Base-by-base conservation (phyloP, 176 grass and related monocot genomes). In the Oryza nivara region DNA sequence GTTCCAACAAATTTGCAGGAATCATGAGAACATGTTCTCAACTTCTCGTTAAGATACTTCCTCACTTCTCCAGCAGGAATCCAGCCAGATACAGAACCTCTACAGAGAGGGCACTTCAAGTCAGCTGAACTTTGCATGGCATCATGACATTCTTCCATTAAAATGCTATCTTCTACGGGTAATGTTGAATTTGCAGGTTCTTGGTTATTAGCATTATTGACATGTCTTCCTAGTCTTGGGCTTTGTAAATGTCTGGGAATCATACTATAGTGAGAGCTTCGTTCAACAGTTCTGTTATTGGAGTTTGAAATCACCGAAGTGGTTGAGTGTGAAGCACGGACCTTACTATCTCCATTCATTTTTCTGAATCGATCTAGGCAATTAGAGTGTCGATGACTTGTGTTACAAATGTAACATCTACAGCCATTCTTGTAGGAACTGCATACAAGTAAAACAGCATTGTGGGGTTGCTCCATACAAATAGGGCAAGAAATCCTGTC, bases 391-490 rank as follows among this genome's bases (percentile, higher is more conserved):
- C 96, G 84, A 77, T 96, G 94, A 68, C 96, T 99, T 70, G 96
- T 96, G 81, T 99, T 94, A 89, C 96, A 99, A 70, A 99, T 87
- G 73, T 99, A 96, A 88, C 89, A 94, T 84, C 88, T 88, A 82
- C 96, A 99, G 65, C 93, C 93, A 86, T 98, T 98, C 65, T 95
- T 92, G 70, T 79, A 87, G 58, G 96, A 99, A 84, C 86, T 89
- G 91, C 96, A 99, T 72, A 91, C 74, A 74, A 99, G 91, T 85
- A 92, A 91, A 85, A 99, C 93, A 65, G 96, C 74, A 81, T 99
- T 99, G 91, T 99, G 96, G 17, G 96, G 96, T 90, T 98, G 91
- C 81, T 98, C 96, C 96, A 98, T 96, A 91, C 96, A 98, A 89
- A 98, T 96, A 83, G 96, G 91, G 89, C 93, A 99, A 84, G 90